Base-by-base conservation (phyloP, 257 asterid genomes). In the Petrea volubilis region DNA sequence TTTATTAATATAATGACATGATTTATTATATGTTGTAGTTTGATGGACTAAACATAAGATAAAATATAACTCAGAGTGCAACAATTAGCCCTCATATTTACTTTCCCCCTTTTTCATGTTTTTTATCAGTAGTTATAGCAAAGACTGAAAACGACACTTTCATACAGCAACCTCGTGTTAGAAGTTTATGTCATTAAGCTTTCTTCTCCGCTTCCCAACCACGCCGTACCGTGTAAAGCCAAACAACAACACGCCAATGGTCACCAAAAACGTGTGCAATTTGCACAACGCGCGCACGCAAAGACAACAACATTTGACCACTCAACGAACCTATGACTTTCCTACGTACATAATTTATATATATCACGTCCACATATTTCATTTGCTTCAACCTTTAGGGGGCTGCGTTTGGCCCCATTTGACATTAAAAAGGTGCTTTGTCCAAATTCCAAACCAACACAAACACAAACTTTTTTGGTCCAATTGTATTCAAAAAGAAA, bases 231-330 rank as follows among this genome's bases (percentile, higher is more conserved):
- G 62, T 57, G 60, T 4, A 49, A 67, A 25, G 34, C 28, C 17
- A 76, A 63, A 31, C 18, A 15, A 21, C 53, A 33, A 4, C 75
- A 44, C 68, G 31, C 63, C 40, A 69, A 53, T 49, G 68, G 60
- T 60, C 62, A 34, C 72, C 75, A 59, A 38, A 70, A 5, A 46
- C 78, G 82, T 61, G 73, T 49, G 69, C 9, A 8, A 41, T 66
- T 33, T 56, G 4, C 2, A 21, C 3, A 15, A 67, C 4, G 38
- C 50, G 56, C 38, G 41, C 70, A 65, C 71, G 73, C 29, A 9
- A 21, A 7, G 81, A 71, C 71, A 67, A 78, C 57, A 43, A 53
- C 66, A 33, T 79, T 81, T 84, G 83, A 81, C 86, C 77, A 60
- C 25, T 31, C 25, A 21, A 21, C n/a, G 60, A 0, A 20, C 18